These are phyloP conservation scores for Chiua virens DNA, from an alignment of 768 basidiomycete genomes.

Conservation along the genomic window DNA sequence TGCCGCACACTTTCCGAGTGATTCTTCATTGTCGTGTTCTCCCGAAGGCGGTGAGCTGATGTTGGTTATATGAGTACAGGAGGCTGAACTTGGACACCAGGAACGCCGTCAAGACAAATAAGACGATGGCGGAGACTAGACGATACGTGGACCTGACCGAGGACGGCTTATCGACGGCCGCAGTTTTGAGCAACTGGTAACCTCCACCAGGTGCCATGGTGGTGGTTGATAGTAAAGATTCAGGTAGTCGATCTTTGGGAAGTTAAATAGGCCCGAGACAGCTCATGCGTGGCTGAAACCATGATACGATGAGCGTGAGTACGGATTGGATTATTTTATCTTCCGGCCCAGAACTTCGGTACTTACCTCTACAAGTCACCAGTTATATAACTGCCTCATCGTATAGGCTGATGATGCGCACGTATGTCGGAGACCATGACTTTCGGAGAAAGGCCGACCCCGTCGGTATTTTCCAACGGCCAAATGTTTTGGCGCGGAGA, in stretches of 20 bases:
- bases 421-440: no score
- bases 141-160: conserved; percentile 11
- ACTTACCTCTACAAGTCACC: no score
- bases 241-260: background rate
- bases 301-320: no score
- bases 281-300: no score
- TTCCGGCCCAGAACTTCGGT: no score
- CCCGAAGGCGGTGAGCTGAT: background rate
- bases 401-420: no score
- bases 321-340: no score
- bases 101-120: conserved; percentile 13
- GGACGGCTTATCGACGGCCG: background rate
- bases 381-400: no score
- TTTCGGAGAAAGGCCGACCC: no score
- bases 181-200: conserved; percentile 18
- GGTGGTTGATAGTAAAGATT: background rate
- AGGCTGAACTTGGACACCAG: conserved; percentile 6
- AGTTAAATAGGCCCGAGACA: background rate
- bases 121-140: conserved; percentile 9
- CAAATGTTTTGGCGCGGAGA: no score
- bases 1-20: conserved; percentile 36
- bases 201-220: conserved; percentile 17
- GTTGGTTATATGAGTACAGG: conserved; percentile 2
- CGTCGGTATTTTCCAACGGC: no score
- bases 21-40: background rate